Evolutionary conservation across 257 asterid genomes (phyloP), one percentile per base, ranked within the genome.

Genomic region (Plantago elongata): DNA sequence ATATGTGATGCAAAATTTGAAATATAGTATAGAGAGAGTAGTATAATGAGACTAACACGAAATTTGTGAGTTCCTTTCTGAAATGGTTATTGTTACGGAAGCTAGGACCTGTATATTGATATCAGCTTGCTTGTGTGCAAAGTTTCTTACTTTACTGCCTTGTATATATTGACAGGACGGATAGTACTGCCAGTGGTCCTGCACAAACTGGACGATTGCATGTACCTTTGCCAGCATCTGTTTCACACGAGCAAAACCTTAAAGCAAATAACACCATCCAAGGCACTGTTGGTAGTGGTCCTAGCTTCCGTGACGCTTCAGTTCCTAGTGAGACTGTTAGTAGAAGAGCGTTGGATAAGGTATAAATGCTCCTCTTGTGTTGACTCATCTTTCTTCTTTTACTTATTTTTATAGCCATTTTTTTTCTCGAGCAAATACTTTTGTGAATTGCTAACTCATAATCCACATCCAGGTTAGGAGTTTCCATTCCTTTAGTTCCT

Each of bases 321-420:
- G 72, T 75, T 45, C 70, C 72, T 47, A 86, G 81, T 67, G 97
- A 92, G 64, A 83, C 94, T 12, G 96, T 87, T 77, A 89, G 91
- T 74, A 83, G 94, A 68, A 92, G 76, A 82, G 99, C 97, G 71
- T 38, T 92, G 71, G 99, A 92, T 74, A 92, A 92, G 98, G 98
- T 89, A 81, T 47, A 50, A 4, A 18, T 47, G 44, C 57, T 57
- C 60, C 45, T 62, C 44, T 59, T 72, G 66, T 13, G 60, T 60
- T 45, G 40, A 34, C 40, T 34, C 40, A 7, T 34, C 40, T 34
- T 34, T 4, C 7, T 34, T 34, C 40, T 34, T 34, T 34, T 34
- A 34, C 7, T 7, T 34, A 6, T 34, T 34, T 7, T 34, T 34
- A 34, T 34, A 34, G 40, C 40, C 40, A 34, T 34, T 34, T 34